Conservation (phyloP, 2,329 filamentous ascomycete genomes). For the Fusarium sp. region DNA sequence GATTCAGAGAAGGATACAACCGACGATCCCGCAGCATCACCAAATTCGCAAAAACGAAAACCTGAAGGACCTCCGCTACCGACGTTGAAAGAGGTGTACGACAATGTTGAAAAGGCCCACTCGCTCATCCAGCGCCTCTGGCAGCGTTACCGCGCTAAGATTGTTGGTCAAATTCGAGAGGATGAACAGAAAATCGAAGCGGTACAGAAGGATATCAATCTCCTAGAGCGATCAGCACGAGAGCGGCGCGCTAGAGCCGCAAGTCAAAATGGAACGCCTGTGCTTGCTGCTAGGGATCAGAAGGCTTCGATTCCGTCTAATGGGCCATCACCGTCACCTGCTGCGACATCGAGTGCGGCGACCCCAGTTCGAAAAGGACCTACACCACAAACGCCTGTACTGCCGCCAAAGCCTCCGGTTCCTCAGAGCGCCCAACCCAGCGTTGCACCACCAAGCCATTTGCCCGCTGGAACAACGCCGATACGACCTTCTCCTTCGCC, state of each 20-base stretch:
- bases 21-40: slow-evolving; percentile 61
- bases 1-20: slow-evolving; percentile 56
- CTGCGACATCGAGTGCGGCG: slow-evolving; percentile 33
- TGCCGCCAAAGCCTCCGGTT: slow-evolving; percentile 50
- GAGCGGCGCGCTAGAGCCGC: slow-evolving; percentile 53
- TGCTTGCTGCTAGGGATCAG: slow-evolving; percentile 49
- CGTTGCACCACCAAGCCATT: slow-evolving; percentile 46
- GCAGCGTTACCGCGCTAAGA: slow-evolving; percentile 75
- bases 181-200: slow-evolving; percentile 76
- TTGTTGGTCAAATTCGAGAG: slow-evolving; percentile 76
- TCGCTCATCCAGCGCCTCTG: slow-evolving; percentile 79
- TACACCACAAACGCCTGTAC: slow-evolving; percentile 49
- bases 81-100: slow-evolving; percentile 72
- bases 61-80: slow-evolving; percentile 72
- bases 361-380: slow-evolving; percentile 44
- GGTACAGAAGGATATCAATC: slow-evolving; percentile 74
- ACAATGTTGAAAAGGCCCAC: slow-evolving; percentile 75
- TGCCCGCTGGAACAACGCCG: slow-evolving; percentile 45
- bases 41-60: slow-evolving; percentile 79
- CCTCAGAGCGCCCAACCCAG: slow-evolving; percentile 39
- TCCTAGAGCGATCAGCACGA: slow-evolving; percentile 67
- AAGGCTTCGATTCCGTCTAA: slow-evolving; percentile 44
- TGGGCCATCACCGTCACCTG: slow-evolving; percentile 41
- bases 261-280: slow-evolving; percentile 50
- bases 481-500: slow-evolving; percentile 46